These are phyloP conservation scores for Fomitopsis pulvina DNA, from an alignment of 768 basidiomycete species.

Conservation along the genomic window DNA sequence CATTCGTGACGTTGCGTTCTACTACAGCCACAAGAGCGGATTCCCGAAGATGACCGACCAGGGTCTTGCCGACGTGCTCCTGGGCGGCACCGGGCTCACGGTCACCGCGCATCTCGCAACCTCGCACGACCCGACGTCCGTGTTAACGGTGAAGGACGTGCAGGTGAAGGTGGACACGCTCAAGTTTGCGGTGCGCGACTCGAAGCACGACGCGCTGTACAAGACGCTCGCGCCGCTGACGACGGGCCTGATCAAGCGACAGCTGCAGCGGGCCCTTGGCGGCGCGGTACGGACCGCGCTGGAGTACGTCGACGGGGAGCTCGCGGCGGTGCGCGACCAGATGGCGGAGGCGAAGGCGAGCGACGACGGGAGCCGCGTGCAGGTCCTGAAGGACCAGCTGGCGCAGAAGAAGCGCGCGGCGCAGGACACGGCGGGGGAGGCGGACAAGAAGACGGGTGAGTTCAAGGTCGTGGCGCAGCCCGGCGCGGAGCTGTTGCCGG, in stretches of 20 bases:
- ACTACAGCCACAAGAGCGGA: constrained; percentile 80
- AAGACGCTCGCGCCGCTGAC: constrained; percentile 77
- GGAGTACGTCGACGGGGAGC: constrained; percentile 87
- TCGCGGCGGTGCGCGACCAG: constrained; percentile 72
- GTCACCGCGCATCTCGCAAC: constrained; percentile 56
- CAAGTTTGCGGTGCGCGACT: constrained; percentile 86
- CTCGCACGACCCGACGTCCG: constrained; percentile 56
- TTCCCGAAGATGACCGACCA: constrained; percentile 75
- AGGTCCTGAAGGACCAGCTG: constrained; percentile 46
- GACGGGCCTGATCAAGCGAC: constrained; percentile 76
- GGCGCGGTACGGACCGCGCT: constrained; percentile 73
- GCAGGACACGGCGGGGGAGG: constrained; percentile 32
- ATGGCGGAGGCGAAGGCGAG: constrained; percentile 55
- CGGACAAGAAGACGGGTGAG: constrained; percentile 43
- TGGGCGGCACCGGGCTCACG: constrained; percentile 78
- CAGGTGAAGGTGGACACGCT: constrained; percentile 79
- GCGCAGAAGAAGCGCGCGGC: constrained; percentile 50
- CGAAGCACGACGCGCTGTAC: constrained; percentile 87
- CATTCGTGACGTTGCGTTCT: constrained; percentile 93
- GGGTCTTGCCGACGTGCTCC: constrained; percentile 78
- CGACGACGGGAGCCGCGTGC: constrained; percentile 34
- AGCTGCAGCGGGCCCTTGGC: constrained; percentile 51
- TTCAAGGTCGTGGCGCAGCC: constrained; percentile 81
- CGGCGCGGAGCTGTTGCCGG: constrained; percentile 53
- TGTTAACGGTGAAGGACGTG: constrained; percentile 68